These are phyloP conservation scores for Austroboletus festivus DNA, from an alignment of 768 basidiomycete species.

Conservation along the genomic window DNA sequence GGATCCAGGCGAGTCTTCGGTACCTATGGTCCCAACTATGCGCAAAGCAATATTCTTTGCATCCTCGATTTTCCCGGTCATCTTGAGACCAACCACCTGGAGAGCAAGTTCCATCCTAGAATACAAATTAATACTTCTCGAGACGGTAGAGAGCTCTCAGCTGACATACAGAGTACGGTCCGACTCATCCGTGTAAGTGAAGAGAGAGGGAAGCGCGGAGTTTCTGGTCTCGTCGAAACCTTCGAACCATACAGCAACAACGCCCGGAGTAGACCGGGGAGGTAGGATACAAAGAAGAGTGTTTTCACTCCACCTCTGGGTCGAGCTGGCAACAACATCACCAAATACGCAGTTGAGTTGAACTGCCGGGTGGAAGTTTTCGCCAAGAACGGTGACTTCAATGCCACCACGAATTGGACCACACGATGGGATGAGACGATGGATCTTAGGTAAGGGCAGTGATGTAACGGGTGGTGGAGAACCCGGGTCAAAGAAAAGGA, in stretches of 20 bases:
- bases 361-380: slow-evolving; percentile 77
- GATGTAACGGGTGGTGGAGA: slow-evolving; percentile 46
- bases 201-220: slow-evolving; percentile 54
- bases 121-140: slow-evolving; percentile 11
- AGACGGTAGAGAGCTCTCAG: slow-evolving; percentile 2
- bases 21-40: slow-evolving; percentile 76
- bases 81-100: slow-evolving; percentile 92
- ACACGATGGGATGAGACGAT: slow-evolving; percentile 77
- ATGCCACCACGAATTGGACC: slow-evolving; percentile 92
- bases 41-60: slow-evolving; percentile 92
- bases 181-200: slow-evolving; percentile 89
- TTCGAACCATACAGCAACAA: slow-evolving; percentile 88
- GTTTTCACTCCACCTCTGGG: slow-evolving; percentile 89
- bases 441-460: slow-evolving; percentile 67
- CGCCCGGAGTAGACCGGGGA: slow-evolving; percentile 74
- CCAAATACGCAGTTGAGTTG: slow-evolving; percentile 84
- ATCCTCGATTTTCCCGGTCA: slow-evolving; percentile 93
- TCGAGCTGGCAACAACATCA: slow-evolving; percentile 73
- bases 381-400: slow-evolving; percentile 90
- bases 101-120: slow-evolving; percentile 91
- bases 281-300: slow-evolving; percentile 91
- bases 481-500: slow-evolving; percentile 58
- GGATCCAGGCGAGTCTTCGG: slow-evolving; percentile 42
- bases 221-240: slow-evolving; percentile 65
- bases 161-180: slow-evolving; percentile 78